Percentiles rank a stretch among this genome's conserved stretches.
These are phyloP conservation scores for Mediolabrus comicus DNA, from an alignment of 108 stramenopile species.

Conservation along the genomic window DNA sequence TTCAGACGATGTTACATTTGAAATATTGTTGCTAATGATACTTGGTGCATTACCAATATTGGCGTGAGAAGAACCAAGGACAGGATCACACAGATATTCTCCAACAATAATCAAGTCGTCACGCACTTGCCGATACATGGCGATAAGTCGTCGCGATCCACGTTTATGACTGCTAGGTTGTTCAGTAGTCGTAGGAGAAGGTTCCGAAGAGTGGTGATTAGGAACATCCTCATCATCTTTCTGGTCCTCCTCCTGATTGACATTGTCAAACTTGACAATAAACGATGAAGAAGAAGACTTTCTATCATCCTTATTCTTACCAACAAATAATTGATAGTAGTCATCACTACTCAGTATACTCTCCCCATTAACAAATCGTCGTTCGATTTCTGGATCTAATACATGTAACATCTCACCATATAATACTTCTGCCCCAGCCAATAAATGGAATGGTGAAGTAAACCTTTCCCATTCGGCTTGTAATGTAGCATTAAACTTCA, in stretches of 20 bases:
- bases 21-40: neutral
- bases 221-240: neutral
- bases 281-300: neutral
- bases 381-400: slow-evolving; percentile 16
- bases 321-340: neutral
- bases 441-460: slow-evolving; percentile 39
- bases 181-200: neutral
- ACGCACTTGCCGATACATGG: slow-evolving; percentile 36
- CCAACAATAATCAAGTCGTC: slow-evolving; percentile 34
- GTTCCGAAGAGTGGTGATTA: neutral
- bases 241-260: neutral
- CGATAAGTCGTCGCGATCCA: slow-evolving; percentile 30
- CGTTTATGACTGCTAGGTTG: neutral
- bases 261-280: neutral
- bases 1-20: neutral
- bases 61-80: slow-evolving; percentile 17
- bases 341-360: neutral
- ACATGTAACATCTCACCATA: slow-evolving; percentile 48
- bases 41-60: slow-evolving; percentile 3
- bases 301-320: neutral
- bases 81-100: slow-evolving; percentile 39
- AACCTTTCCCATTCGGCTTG: slow-evolving; percentile 46
- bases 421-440: slow-evolving; percentile 40
- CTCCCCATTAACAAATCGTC: neutral
- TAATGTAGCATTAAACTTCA: slow-evolving; percentile 1